Evolutionary conservation across 805 yeast genomes (phyloP).

Genomic region (Candida corydali): DNA sequence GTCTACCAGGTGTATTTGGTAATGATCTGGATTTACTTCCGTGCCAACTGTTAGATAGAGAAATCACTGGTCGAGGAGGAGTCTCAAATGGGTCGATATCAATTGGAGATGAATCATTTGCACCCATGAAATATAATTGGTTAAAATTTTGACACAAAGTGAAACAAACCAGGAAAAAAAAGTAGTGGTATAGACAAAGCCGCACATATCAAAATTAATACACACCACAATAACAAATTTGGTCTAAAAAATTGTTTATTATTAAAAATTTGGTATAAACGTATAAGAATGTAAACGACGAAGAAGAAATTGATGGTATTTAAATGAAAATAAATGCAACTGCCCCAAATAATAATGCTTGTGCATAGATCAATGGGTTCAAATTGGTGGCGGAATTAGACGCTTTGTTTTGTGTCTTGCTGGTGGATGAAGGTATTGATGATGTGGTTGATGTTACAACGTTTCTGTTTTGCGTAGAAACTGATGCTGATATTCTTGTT

Average conservation of each 20-base stretch:
- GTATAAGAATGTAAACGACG: neutral
- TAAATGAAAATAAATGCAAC: constrained; percentile 16
- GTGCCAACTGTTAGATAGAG: constrained; percentile 10
- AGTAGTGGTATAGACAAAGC: too few relatives aligned
- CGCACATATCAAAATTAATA: too few relatives aligned
- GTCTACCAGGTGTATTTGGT: neutral
- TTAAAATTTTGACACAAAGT: too few relatives aligned
- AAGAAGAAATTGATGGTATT: neutral
- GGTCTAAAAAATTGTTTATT: too few relatives aligned
- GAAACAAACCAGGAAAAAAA: too few relatives aligned
- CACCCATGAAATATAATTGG: neutral
- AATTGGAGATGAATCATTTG: constrained; percentile 1
- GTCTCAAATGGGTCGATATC: constrained; percentile 1
- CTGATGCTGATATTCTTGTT: constrained; percentile 7
- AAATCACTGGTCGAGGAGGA: constrained; percentile 1
- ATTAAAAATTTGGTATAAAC: neutral
- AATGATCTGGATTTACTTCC: constrained; percentile 5
- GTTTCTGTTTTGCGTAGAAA: constrained; percentile 3
- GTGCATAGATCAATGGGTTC: constrained; percentile 15
- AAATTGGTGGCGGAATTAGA: constrained; percentile 8
- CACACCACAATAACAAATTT: too few relatives aligned
- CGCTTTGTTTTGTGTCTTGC: constrained; percentile 8
- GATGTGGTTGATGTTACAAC: neutral
- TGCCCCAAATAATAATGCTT: constrained; percentile 19
- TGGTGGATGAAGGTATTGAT: constrained; percentile 3